Percentiles rank a stretch among this genome's conserved stretches.
Evolutionary conservation across 192 early-diverging fungal genomes (phyloP).

Genomic region (Dimargaris verticillata): DNA sequence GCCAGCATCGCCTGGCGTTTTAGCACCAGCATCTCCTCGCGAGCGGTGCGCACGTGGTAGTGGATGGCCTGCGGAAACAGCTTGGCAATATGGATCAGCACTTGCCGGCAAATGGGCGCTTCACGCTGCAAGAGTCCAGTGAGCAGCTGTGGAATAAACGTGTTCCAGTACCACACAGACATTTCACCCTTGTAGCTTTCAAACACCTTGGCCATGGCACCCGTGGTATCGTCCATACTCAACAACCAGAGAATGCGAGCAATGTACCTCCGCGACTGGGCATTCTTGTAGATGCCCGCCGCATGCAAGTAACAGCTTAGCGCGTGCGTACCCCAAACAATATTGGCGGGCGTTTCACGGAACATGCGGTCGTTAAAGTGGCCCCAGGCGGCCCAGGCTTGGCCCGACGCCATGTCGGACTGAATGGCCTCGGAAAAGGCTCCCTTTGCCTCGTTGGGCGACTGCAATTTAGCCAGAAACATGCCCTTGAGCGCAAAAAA

Average conservation of each 20-base stretch:
- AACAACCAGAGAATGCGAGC: constrained; percentile 90
- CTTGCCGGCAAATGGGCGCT: constrained; percentile 38
- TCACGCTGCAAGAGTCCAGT: constrained; percentile 63
- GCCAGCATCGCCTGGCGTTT: constrained; percentile 18
- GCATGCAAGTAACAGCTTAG: constrained; percentile 95
- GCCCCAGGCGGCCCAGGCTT: constrained; percentile 95
- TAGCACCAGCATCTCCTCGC: constrained; percentile 64
- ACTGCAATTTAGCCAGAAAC: constrained; percentile 76
- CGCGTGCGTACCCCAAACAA: constrained; percentile 69
- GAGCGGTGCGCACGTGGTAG: constrained; percentile 82
- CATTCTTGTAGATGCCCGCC: constrained; percentile 69
- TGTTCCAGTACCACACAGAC: constrained; percentile 96
- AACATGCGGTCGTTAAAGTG: constrained; percentile 87
- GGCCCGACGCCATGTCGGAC: constrained; percentile 71
- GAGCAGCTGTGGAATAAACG: constrained; percentile 91
- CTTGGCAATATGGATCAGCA: constrained; percentile 90
- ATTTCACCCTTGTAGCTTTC: constrained; percentile 82
- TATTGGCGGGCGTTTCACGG: constrained; percentile 63
- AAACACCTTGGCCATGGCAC: constrained; percentile 60
- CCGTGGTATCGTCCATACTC: constrained; percentile 63
- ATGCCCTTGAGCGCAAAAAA: constrained; percentile 94
- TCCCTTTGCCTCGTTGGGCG: constrained; percentile 73
- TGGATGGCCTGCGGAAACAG: constrained; percentile 73
- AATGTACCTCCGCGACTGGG: constrained; percentile 76
- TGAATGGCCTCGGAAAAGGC: constrained; percentile 84